Percentiles rank a stretch among this genome's conserved stretches.
Conservation (phyloP, 352 stramenopile genomes). For the Pythium rishiriense region DNA sequence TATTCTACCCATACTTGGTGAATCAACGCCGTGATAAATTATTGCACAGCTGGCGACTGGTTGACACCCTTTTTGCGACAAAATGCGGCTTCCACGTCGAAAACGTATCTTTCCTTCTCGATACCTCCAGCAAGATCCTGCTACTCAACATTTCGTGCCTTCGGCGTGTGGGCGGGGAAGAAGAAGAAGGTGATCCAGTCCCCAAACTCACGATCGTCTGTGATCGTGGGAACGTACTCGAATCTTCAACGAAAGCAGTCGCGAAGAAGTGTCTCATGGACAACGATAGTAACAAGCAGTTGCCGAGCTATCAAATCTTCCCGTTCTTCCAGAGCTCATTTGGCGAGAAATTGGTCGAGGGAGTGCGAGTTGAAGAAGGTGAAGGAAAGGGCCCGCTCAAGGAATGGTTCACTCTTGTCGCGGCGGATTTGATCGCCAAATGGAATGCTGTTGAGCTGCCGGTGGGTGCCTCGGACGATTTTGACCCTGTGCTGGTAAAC, state of each 20-base stretch:
- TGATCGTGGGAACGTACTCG: slow-evolving; percentile 19
- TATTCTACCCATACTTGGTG: slow-evolving; percentile 76
- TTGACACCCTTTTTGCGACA: slow-evolving; percentile 18
- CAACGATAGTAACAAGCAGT: background rate
- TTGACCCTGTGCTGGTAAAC: slow-evolving; percentile 37
- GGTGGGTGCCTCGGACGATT: slow-evolving; percentile 6
- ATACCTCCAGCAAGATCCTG: slow-evolving; percentile 54
- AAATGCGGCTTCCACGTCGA: slow-evolving; percentile 6
- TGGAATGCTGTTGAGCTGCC: slow-evolving; percentile 40
- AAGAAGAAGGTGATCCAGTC: slow-evolving; percentile 2
- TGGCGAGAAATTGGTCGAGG: slow-evolving; percentile 66
- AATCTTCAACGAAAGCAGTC: slow-evolving; percentile 12
- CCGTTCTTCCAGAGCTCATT: slow-evolving; percentile 72
- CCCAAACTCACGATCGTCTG: slow-evolving; percentile 30
- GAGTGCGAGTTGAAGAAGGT: slow-evolving; percentile 64
- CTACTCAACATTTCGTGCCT: slow-evolving; percentile 37
- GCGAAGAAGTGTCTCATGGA: slow-evolving; percentile 13
- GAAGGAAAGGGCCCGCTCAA: slow-evolving; percentile 75
- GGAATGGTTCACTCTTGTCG: slow-evolving; percentile 67
- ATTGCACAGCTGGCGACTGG: slow-evolving; percentile 34
- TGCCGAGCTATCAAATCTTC: slow-evolving; percentile 39
- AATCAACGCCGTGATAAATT: slow-evolving; percentile 52
- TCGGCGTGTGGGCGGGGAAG: background rate
- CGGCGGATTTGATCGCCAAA: slow-evolving; percentile 39
- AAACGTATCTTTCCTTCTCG: slow-evolving; percentile 34